Evolutionary conservation across 116 monocot species (phyloP).

Genomic region (Posidonia oceanica): DNA sequence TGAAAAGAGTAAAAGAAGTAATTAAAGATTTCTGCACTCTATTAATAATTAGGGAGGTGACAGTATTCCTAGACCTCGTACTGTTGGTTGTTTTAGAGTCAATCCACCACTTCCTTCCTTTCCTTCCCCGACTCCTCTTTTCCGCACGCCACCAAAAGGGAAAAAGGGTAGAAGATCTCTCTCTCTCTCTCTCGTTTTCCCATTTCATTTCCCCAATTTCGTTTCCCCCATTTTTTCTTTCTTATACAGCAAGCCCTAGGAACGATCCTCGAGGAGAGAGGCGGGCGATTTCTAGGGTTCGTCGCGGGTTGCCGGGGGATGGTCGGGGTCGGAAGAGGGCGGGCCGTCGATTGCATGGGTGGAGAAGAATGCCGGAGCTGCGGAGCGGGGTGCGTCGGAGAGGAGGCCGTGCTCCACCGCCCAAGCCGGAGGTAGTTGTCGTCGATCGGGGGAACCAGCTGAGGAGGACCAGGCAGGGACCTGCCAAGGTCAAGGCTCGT

Average conservation of each 20-base stretch:
- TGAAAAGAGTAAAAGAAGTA: too few relatives aligned
- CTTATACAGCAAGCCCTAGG: background rate
- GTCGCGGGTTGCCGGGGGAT: background rate
- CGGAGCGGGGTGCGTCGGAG: constrained; percentile 53
- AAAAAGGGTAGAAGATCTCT: too few relatives aligned
- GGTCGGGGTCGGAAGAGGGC: background rate
- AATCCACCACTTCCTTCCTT: too few relatives aligned
- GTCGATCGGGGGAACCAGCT: background rate
- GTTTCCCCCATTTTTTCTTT: background rate
- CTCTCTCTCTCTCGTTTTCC: background rate
- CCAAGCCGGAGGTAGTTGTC: constrained; percentile 8
- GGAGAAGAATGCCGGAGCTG: constrained; percentile 57
- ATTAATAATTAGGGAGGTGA: too few relatives aligned
- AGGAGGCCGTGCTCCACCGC: constrained; percentile 25
- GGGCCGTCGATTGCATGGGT: constrained; percentile 41
- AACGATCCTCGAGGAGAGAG: background rate
- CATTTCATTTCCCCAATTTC: background rate
- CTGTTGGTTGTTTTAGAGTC: too few relatives aligned
- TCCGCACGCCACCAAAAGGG: too few relatives aligned
- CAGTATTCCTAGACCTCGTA: too few relatives aligned
- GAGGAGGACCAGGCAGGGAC: constrained; percentile 9
- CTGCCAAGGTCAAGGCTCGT: background rate
- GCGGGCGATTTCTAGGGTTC: background rate
- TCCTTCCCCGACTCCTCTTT: too few relatives aligned
- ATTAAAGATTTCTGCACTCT: too few relatives aligned